These are phyloP conservation scores for Sclerotinia sclerotiorum DNA, from an alignment of 2,329 filamentous ascomycete genomes.

Conservation along the genomic window DNA sequence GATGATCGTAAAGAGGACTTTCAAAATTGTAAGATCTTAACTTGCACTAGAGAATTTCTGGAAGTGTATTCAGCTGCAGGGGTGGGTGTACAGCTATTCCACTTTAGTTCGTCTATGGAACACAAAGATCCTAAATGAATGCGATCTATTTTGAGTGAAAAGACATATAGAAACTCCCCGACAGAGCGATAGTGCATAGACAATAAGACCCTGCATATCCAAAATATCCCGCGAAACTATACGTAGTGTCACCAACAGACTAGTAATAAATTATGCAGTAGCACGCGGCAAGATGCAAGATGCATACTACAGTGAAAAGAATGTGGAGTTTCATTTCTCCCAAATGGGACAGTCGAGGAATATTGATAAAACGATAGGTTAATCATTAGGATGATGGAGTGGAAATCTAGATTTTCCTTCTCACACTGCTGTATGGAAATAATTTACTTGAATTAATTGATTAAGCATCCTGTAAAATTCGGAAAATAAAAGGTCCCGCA, in stretches of 20 bases:
- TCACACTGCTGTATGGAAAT: neutral
- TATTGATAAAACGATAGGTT: neutral
- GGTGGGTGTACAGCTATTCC: slow-evolving; percentile 49
- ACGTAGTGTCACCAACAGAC: slow-evolving; percentile 9
- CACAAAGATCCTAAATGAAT: too few species aligned
- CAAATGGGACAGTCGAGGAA: neutral
- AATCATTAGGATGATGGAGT: too few species aligned
- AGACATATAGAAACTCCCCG: slow-evolving; percentile 35
- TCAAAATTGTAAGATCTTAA: slow-evolving; percentile 46
- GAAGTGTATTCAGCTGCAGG: slow-evolving; percentile 43
- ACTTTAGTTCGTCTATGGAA: slow-evolving; percentile 44
- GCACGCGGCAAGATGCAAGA: neutral
- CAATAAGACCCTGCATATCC: slow-evolving; percentile 23
- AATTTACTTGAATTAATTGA: neutral
- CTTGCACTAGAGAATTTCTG: slow-evolving; percentile 28
- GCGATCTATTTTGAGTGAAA: too few species aligned
- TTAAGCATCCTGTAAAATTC: too few species aligned
- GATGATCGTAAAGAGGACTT: slow-evolving; percentile 43
- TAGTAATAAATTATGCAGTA: slow-evolving; percentile 21
- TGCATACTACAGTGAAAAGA: neutral
- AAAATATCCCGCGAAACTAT: slow-evolving; percentile 25
- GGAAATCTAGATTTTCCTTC: neutral
- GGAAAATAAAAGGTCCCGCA: neutral
- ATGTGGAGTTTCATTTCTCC: neutral
- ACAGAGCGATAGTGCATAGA: slow-evolving; percentile 48